Evolutionary conservation across 306 rosid genomes (phyloP).

Genomic region (Vigna reflexopilosa): DNA sequence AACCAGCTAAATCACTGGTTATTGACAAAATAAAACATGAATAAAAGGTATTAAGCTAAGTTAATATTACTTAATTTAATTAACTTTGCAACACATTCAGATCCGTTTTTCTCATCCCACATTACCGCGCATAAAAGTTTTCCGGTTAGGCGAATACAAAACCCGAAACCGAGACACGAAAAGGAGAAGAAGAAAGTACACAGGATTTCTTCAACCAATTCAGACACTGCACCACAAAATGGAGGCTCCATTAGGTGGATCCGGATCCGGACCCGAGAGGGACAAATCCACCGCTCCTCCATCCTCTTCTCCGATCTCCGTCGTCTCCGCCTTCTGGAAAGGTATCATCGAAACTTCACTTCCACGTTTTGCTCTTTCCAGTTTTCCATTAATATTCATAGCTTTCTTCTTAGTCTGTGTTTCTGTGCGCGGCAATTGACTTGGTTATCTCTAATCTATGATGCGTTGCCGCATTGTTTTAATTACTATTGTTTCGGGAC

Average conservation of each 20-base stretch:
- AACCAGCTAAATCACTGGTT: background rate
- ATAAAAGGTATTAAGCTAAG: background rate
- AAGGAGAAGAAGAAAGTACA: background rate
- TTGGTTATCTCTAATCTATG: background rate
- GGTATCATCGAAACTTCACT: constrained; percentile 54
- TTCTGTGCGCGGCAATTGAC: background rate
- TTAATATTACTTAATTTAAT: background rate
- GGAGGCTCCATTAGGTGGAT: constrained; percentile 77
- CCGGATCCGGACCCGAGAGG: constrained; percentile 63
- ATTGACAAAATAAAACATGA: background rate
- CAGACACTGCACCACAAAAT: constrained; percentile 35
- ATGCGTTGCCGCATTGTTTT: constrained; percentile 9
- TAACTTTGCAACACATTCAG: constrained; percentile 25
- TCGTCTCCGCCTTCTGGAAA: constrained; percentile 85
- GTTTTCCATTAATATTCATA: background rate
- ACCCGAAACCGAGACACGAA: background rate
- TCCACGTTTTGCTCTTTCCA: background rate
- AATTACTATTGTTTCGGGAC: constrained; percentile 6
- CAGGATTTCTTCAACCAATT: constrained; percentile 1
- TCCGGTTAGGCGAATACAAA: background rate
- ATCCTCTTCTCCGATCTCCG: constrained; percentile 77
- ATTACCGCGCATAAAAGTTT: constrained; percentile 22
- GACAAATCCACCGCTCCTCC: constrained; percentile 65
- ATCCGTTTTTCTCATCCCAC: constrained; percentile 46
- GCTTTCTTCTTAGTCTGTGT: background rate